Evolutionary conservation across 2,329 filamentous ascomycete species (phyloP), one percentile per base, ranked within the genome.

Genomic region (Penicillium sp.): DNA sequence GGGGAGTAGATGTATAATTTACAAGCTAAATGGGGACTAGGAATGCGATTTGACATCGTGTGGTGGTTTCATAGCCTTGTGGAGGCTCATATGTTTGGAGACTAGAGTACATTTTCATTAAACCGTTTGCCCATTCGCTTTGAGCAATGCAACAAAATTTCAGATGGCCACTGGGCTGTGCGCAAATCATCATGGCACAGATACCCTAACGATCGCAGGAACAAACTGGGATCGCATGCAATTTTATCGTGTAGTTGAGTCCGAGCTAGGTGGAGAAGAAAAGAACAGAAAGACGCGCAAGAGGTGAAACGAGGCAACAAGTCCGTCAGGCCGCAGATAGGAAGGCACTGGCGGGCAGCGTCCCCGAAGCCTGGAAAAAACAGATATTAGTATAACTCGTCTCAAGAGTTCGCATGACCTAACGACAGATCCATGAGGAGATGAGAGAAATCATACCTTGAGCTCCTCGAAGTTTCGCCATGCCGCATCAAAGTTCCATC

Each of bases 401-500:
- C 40, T 5, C 6, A 8, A 4, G 5, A 13, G 5, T 27, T 12
- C 34, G n/a, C 12, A 29, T 24, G 9, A 18, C 18, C 18, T 18
- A 18, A 18, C 18, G 18, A 18, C 18, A 18, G 18, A 3, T 18
- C 18, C 18, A 18, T 18, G 18, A 18, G 3, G 18, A 18, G 18
- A 18, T 6, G 13, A 36, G 9, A 5, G 7, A 35, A 11, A 33
- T 33, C 75, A 64, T 73, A 86, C 87, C 76, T 84, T 89, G 48
- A 87, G 83, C 56, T 84, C 79, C 53, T 84, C 79, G 64, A 95
- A 96, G 29, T 87, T 81, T 46, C 78, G 73, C 56, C 90, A 71
- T 2, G 90, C 91, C 55, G 80, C 79, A 34, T 86, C 80, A 42
- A 90, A 81, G 64, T 94, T 81, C 89, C 90, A 97, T 34, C 78